A percentile compares a stretch with the other conserved stretches of the same genome.
Evolutionary conservation across 2,329 filamentous ascomycete species (phyloP).

Genomic region (Epichloe glyceriae): DNA sequence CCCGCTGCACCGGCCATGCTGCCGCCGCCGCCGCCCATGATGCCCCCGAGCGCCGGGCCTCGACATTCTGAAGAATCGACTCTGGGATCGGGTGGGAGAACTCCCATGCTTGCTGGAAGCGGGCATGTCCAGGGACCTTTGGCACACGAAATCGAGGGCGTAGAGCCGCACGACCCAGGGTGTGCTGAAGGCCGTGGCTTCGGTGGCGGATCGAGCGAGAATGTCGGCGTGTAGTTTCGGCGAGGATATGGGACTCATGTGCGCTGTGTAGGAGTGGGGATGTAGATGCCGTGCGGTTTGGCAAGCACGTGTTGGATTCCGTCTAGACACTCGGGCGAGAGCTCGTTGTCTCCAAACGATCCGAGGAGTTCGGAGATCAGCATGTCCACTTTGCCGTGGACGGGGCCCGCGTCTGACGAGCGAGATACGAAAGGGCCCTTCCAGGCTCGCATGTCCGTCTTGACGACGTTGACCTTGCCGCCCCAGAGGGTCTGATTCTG

Average conservation of each 20-base stretch:
- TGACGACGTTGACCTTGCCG: slow-evolving; percentile 70
- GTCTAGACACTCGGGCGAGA: slow-evolving; percentile 92
- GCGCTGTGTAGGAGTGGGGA: slow-evolving; percentile 84
- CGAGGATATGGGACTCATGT: slow-evolving; percentile 81
- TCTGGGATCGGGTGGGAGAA: slow-evolving; percentile 64
- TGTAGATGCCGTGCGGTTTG: slow-evolving; percentile 73
- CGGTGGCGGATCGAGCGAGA: slow-evolving; percentile 43
- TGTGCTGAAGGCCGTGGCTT: slow-evolving; percentile 68
- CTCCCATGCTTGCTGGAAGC: slow-evolving; percentile 69
- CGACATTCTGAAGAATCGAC: slow-evolving; percentile 39
- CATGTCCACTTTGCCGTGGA: slow-evolving; percentile 68
- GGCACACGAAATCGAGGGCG: slow-evolving; percentile 74
- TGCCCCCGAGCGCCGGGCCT: slow-evolving; percentile 47
- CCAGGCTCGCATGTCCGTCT: slow-evolving; percentile 97
- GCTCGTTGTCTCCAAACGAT: slow-evolving; percentile 93
- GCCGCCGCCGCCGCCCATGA: slow-evolving; percentile 54
- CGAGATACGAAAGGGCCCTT: slow-evolving; percentile 55
- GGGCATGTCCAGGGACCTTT: slow-evolving; percentile 41
- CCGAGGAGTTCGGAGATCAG: slow-evolving; percentile 87
- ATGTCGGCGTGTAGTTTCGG: slow-evolving; percentile 80
- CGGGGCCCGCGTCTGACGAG: slow-evolving; percentile 28
- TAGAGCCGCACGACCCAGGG: slow-evolving; percentile 93
- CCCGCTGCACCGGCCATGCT: slow-evolving; percentile 65
- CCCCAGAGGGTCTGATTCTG: slow-evolving; percentile 78
- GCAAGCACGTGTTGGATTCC: slow-evolving; percentile 85